phyloP scores from a whole-genome alignment of 192 early-diverging fungal species.

The Rhizophagus sp. region DNA sequence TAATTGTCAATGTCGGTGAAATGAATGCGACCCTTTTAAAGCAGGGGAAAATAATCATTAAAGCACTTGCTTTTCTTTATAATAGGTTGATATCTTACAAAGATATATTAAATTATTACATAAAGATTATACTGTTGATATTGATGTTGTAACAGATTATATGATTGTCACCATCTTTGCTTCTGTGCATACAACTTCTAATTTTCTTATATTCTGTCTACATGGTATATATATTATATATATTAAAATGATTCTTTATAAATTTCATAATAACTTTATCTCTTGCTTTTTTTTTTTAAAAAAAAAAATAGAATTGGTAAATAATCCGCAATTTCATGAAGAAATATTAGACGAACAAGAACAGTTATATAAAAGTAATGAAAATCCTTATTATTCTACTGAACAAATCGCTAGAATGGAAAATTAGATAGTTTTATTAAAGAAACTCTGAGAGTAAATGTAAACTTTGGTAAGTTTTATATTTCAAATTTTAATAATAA shows the following conservation, averaged over 20 bases:
- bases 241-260: neutral
- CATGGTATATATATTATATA: neutral
- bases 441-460: conserved; percentile 8
- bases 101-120: neutral
- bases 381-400: neutral
- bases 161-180: neutral
- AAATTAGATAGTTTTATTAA: conserved; percentile 23
- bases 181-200: neutral
- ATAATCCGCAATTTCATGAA: neutral
- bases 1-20: too few relatives aligned
- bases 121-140: neutral
- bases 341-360: conserved; percentile 21
- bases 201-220: neutral
- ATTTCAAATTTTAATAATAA: neutral
- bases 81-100: neutral
- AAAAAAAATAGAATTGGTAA: conserved; percentile 10
- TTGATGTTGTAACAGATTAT: neutral
- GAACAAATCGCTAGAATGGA: neutral
- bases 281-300: neutral
- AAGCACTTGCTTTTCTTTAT: neutral
- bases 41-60: neutral
- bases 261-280: neutral
- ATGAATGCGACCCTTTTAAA: too few relatives aligned
- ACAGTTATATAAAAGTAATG: neutral
- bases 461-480: neutral